Base-by-base conservation (phyloP, 208 protist species). In the Naegleria fowleri region DNA sequence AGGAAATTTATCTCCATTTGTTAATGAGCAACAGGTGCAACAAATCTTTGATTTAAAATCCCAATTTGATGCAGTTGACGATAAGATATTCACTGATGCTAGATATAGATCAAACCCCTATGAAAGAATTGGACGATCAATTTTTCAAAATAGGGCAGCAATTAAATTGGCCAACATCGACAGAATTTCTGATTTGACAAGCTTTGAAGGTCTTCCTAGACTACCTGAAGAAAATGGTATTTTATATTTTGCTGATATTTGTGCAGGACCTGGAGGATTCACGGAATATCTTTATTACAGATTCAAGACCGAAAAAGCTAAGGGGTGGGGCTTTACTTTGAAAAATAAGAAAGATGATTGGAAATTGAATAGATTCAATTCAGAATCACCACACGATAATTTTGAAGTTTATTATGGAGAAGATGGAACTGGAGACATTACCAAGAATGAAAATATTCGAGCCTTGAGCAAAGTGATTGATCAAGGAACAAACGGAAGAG, bases 261-360 rank as follows among this genome's bases (percentile, higher is more conserved):
- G 52, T 36, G 87, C 87, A 51, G 87, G 87, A 48, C 87, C 87
- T 48, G 87, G 87, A 79, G 87, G 87, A 6, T 90, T 90, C 48
- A 90, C 87, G 19, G 87, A 90, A 48, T 90, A 51, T 36, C 13
- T 90, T n/a, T 90, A 79, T 48, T 90, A 48, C 6, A 90, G 39
- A 79, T 89, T 67, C 11, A 90, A 79, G 33, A 43, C 33, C 19
- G 33, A 33, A 2, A 83, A 41, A n/a, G 43, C 86, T 4, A 83
- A 86, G 2, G 93, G 93, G 7, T 95, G 40, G 40, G 93, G 93
- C 5, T 79, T 95, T 25, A 93, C 92, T n/a, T 48, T 95, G 15
- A 93, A 51, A 86, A 52, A 83, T 40, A 48, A 93, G 29, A 89
- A 91, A 58, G 39, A 93, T 52, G 91, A 93, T 52, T 94, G 91